Evolutionary conservation across 2,329 filamentous ascomycete species (phyloP), one percentile per base, ranked within the genome.

Genomic region (Alternaria brassicicola): DNA sequence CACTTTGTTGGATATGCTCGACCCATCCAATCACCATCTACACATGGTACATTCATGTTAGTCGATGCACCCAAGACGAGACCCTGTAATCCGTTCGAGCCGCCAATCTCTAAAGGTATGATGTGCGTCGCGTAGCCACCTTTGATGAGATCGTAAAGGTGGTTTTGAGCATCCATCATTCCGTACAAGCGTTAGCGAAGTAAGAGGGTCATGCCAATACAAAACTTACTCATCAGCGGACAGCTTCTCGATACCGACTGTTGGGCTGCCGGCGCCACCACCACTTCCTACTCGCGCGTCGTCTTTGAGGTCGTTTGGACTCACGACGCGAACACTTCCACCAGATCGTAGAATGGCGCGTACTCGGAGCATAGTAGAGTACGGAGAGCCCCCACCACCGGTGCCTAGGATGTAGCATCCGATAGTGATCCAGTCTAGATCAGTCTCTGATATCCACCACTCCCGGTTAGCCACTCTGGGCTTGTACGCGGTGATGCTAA

Each of bases 341-440:
- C 81, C 78, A 35, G 73, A 67, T 51, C 76, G 69, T 17, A 83
- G 56, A 30, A 79, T 75, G 23, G 78, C 75, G 31, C 77, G 70
- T 30, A 81, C 69, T 15, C 79, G 78, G 36, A 83, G 68, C 64
- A 79, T 81, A 25, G 77, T 78, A 3, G 77, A 74, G 52, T 79
- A 80, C 0, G 81, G 80, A n/a, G 78, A 79, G 2, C 81, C 81
- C 28, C 81, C 81, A 8, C 81, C 81, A 10, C 78, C 81, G 19
- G 79, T 82, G 17, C 81, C 81, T 3, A 83, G 72, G 10, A 83
- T 78, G 55, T 82, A 82, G 61, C 80, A 82, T 3, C 81, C 81
- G 25, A 78, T 77, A 2, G 79, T 75, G 12, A 83, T 76, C 77
- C 78, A 83, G 5, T 75, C 70, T 2, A 82, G 66, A 60, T 83